These are phyloP conservation scores for Ophiostoma angusticollis DNA, from an alignment of 2,329 filamentous ascomycete genomes.

Conservation along the genomic window DNA sequence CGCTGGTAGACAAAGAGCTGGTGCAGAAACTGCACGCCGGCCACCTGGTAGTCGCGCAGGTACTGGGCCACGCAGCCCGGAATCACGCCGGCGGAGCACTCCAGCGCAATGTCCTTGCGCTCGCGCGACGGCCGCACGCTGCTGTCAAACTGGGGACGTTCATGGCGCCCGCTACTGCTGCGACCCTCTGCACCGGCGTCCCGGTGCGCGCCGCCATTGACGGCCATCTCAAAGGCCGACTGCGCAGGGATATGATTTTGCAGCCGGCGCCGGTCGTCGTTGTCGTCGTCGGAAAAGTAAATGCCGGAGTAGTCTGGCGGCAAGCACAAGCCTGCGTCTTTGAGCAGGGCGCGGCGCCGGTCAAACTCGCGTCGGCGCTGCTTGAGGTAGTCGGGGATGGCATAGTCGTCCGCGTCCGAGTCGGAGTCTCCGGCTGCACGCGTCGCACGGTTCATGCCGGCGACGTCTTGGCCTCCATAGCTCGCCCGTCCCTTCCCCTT, in stretches of 20 bases:
- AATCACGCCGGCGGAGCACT: conserved; percentile 65
- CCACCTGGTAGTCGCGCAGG: conserved; percentile 80
- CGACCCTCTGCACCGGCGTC: not conserved
- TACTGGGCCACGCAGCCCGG: conserved; percentile 86
- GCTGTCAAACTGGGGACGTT: conserved; percentile 56
- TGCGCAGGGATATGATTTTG: not conserved
- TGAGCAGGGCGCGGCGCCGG: conserved; percentile 40
- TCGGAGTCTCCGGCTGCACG: conserved; percentile 17
- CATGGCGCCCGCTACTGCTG: conserved; percentile 29
- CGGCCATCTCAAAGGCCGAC: not conserved
- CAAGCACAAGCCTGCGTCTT: conserved; percentile 56
- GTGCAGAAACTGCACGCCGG: conserved; percentile 76
- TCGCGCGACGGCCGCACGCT: conserved; percentile 51
- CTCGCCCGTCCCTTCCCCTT: conserved; percentile 27
- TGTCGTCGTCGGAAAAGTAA: conserved; percentile 57
- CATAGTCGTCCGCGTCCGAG: conserved; percentile 20
- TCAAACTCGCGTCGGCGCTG: conserved; percentile 60
- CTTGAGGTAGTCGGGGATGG: conserved; percentile 61
- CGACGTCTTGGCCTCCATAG: not conserved
- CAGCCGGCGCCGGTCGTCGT: conserved; percentile 9
- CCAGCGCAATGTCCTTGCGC: conserved; percentile 64
- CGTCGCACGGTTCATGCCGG: not conserved
- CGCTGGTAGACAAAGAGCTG: conserved; percentile 81
- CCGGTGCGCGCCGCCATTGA: not conserved
- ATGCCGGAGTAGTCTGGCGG: conserved; percentile 68